Evolutionary conservation across 2,329 filamentous ascomycete genomes (phyloP).

Genomic region (Amauroascus verrucosus): DNA sequence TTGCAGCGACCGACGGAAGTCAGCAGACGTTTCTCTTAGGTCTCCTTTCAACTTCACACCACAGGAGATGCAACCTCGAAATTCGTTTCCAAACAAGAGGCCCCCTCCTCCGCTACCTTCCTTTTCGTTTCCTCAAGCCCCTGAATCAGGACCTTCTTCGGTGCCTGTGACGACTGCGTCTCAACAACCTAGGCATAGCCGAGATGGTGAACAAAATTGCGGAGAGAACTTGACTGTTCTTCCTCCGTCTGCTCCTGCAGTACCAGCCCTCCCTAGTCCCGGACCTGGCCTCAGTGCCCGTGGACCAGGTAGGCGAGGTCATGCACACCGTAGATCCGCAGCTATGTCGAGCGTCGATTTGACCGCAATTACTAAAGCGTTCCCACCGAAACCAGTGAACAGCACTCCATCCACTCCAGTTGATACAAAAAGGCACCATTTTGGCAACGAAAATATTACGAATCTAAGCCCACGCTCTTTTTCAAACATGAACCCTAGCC

Average conservation of each 20-base stretch:
- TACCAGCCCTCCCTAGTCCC: constrained; percentile 19
- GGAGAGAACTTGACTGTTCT: constrained; percentile 23
- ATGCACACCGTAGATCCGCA: constrained; percentile 68
- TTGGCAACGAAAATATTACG: constrained; percentile 23
- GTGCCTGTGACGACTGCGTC: not conserved
- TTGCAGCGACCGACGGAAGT: constrained; percentile 33
- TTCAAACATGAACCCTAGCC: constrained; percentile 21
- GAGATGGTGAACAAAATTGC: constrained; percentile 45
- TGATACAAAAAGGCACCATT: constrained; percentile 26
- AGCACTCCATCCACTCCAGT: constrained; percentile 48
- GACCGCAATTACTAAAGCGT: constrained; percentile 42
- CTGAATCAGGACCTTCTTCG: constrained; percentile 18
- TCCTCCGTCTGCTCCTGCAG: constrained; percentile 41
- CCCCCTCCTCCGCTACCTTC: constrained; percentile 27
- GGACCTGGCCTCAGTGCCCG: constrained; percentile 34
- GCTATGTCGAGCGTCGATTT: constrained; percentile 76
- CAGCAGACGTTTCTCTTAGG: constrained; percentile 40
- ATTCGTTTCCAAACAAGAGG: constrained; percentile 7
- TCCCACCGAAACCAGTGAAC: constrained; percentile 36
- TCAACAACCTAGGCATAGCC: not conserved
- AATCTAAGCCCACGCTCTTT: constrained; percentile 29
- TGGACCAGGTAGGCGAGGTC: constrained; percentile 52
- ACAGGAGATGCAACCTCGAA: not conserved
- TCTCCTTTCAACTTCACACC: constrained; percentile 36
- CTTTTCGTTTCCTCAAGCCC: constrained; percentile 31